Conservation (phyloP, 805 yeast genomes). For the Metschnikowia chrysomelidarum region DNA sequence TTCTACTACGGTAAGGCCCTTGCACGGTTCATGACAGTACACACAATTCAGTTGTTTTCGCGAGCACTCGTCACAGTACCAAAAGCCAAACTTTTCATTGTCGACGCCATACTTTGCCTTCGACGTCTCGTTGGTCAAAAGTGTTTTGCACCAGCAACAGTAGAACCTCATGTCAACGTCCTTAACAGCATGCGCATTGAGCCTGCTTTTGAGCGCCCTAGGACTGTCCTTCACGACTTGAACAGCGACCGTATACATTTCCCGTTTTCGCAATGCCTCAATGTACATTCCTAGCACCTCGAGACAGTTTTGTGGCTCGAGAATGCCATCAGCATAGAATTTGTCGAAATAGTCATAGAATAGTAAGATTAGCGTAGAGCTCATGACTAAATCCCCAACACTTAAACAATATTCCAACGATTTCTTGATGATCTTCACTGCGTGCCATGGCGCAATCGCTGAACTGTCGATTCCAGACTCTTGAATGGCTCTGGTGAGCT, state of each 20-base stretch:
- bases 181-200: conserved; percentile 32
- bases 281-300: conserved; percentile 59
- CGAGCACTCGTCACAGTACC: conserved; percentile 81
- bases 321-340: conserved; percentile 11
- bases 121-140: conserved; percentile 58
- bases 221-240: conserved; percentile 48
- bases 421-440: conserved; percentile 47
- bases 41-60: conserved; percentile 65
- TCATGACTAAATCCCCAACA: conserved; percentile 65
- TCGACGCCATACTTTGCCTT: conserved; percentile 34
- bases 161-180: conserved; percentile 45
- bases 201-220: conserved; percentile 24
- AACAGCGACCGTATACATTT: conserved; percentile 57
- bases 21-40: conserved; percentile 73
- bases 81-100: conserved; percentile 54
- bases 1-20: conserved; percentile 61
- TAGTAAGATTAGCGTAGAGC: conserved; percentile 55
- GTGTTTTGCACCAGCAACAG: conserved; percentile 58
- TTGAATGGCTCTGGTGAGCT: conserved; percentile 26
- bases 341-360: conserved; percentile 38
- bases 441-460: conserved; percentile 52
- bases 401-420: conserved; percentile 52
- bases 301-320: conserved; percentile 35
- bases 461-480: conserved; percentile 3
- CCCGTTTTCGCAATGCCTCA: conserved; percentile 48